phyloP scores from a whole-genome alignment of 2,329 filamentous ascomycete species.

The Colletotrichum higginsianum region DNA sequence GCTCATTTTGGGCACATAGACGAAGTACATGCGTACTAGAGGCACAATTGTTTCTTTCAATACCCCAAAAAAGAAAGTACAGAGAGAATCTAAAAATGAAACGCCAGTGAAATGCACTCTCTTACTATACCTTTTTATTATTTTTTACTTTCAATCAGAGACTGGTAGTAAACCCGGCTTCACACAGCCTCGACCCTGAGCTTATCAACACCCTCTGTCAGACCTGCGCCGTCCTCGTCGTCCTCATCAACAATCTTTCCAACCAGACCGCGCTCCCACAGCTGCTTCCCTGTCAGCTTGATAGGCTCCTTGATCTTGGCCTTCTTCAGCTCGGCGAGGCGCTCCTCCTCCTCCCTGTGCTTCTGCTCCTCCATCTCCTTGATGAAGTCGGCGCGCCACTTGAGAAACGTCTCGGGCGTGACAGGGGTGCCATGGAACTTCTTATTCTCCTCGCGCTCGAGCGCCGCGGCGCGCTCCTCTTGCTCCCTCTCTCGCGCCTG shows the following conservation, averaged over 20 bases:
- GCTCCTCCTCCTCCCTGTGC: slow-evolving; percentile 79
- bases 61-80: slow-evolving; percentile 8
- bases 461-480: slow-evolving; percentile 69
- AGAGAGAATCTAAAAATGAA: background rate
- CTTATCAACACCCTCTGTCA: slow-evolving; percentile 76
- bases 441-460: slow-evolving; percentile 92
- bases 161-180: background rate
- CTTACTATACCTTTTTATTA: background rate
- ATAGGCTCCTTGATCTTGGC: slow-evolving; percentile 81
- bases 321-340: slow-evolving; percentile 86
- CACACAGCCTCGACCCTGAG: slow-evolving; percentile 75
- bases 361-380: slow-evolving; percentile 85
- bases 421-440: slow-evolving; percentile 96
- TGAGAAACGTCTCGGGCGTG: slow-evolving; percentile 86
- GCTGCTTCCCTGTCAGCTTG: slow-evolving; percentile 79
- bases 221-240: slow-evolving; percentile 74
- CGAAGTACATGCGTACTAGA: slow-evolving; percentile 16
- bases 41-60: slow-evolving; percentile 14
- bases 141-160: background rate
- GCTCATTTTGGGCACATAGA: slow-evolving; percentile 18
- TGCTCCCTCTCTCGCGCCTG: slow-evolving; percentile 72
- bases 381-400: slow-evolving; percentile 85
- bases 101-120: slow-evolving; percentile 31
- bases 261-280: slow-evolving; percentile 83
- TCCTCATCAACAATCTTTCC: slow-evolving; percentile 76